These are phyloP conservation scores for Gonium pectorale DNA, from an alignment of 139 green algal species.

Conservation along the genomic window DNA sequence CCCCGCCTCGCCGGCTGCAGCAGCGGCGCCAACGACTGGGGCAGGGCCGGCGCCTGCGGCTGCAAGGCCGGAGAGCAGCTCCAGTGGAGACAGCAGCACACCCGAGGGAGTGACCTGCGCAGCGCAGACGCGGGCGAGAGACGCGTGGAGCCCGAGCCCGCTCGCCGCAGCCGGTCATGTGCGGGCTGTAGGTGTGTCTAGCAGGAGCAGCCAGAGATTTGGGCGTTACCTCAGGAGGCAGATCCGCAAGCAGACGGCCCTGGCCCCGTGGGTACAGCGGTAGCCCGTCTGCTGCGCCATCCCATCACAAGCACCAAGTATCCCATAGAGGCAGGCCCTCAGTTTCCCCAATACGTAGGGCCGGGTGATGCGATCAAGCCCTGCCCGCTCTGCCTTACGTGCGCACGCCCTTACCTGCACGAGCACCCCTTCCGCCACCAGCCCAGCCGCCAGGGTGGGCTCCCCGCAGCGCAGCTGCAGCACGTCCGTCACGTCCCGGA, in stretches of 20 bases:
- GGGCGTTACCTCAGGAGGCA: no score
- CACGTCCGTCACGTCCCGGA: conserved; percentile 38
- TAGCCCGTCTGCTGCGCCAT: no score
- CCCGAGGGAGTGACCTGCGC: conserved; percentile 30
- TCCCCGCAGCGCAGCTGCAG: conserved; percentile 35
- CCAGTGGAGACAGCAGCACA: conserved; percentile 6
- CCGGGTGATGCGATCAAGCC: not conserved
- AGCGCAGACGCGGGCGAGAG: not conserved
- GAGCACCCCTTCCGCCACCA: conserved; percentile 22
- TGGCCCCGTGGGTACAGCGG: no score
- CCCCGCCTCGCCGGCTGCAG: not conserved
- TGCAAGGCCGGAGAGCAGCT: not conserved
- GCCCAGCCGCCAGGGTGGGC: conserved; percentile 25
- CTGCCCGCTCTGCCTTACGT: not conserved
- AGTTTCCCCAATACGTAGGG: no score
- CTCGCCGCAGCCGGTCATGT: no score
- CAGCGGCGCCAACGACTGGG: not conserved
- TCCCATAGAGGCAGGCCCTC: no score
- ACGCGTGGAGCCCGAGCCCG: not conserved
- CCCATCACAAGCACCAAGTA: no score
- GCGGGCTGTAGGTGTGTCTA: no score
- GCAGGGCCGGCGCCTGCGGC: not conserved
- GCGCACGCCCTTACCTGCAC: conserved; percentile 13
- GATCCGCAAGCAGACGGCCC: no score
- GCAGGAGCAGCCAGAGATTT: no score